Evolutionary conservation across 2,329 filamentous ascomycete genomes (phyloP), one percentile per base, ranked within the genome.

Genomic region (Sclerotinia glacialis): DNA sequence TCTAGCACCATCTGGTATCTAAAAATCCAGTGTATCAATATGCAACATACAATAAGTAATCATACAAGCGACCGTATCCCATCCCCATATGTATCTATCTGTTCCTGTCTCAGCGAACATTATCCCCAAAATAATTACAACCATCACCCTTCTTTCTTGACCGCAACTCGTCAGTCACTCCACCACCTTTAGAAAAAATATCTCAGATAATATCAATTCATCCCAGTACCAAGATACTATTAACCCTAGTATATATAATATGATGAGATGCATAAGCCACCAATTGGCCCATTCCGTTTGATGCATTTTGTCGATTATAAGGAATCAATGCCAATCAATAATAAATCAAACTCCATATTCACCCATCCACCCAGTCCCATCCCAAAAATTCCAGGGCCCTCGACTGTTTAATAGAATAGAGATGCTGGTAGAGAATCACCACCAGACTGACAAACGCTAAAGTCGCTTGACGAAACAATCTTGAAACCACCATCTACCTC

Each of bases 401-500:
- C 14, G 28, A 44, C 16, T 49, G 58, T 26, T 60, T 37, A 49
- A 60, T 6, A 60, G 14, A 60, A 23, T 49, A 60, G 23, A 49
- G 14, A 49, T 49, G 58, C n/a, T 26, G 58, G 37, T 49, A 23
- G n/a, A 26, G 23, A 37, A 37, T n/a, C 28, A 60, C 12, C n/a
- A 40, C 14, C 28, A 60, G 58, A 49, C 28, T 60, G 28, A 47
- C 42, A 52, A 65, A 60, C 44, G 64, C 64, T 60, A 65, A 65
- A 46, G 21, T 55, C 64, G 64, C 64, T 61, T 60, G 46, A 50
- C 14, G 46, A 65, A 61, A 60, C 55, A 65, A 65, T 50, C 40
- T 61, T 31, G 46, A 60, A 64, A 60, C 44, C 34, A 60, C 37
- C 46, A 14, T 42, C 31, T 14, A n/a, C 34, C 46, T 60, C 44